A percentile compares a stretch with the other conserved stretches of the same genome.
Evolutionary conservation across 345 rosid genomes (phyloP).

Genomic region (Camelina laxa): DNA sequence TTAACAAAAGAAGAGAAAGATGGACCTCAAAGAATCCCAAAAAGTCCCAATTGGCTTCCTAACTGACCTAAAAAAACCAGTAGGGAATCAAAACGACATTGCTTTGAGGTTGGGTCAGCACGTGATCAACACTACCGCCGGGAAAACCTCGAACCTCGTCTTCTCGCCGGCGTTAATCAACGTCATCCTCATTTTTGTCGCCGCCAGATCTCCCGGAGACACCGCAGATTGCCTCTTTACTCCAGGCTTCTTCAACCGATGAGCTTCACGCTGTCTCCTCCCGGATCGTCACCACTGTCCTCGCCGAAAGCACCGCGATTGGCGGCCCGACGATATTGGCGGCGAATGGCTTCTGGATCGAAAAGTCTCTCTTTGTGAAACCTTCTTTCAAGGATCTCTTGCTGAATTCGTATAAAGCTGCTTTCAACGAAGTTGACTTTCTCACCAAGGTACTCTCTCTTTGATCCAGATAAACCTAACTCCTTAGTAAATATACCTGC

Average conservation of each 20-base stretch:
- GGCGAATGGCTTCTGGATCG: conserved; percentile 70
- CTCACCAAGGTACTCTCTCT: conserved; percentile 56
- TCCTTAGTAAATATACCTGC: neutral
- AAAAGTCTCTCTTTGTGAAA: conserved; percentile 54
- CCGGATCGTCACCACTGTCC: conserved; percentile 53
- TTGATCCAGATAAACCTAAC: neutral
- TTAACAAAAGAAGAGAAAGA: too few species aligned
- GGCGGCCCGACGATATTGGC: conserved; percentile 66
- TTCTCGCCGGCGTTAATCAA: conserved; percentile 73
- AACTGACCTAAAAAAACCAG: conserved; percentile 7
- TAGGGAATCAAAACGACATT: conserved; percentile 57
- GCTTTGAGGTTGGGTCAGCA: conserved; percentile 52
- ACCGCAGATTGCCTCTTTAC: conserved; percentile 68
- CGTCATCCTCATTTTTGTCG: conserved; percentile 63
- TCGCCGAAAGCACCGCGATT: conserved; percentile 61
- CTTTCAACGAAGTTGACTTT: conserved; percentile 66
- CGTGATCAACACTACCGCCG: conserved; percentile 50
- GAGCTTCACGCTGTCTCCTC: conserved; percentile 63
- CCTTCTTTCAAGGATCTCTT: conserved; percentile 60
- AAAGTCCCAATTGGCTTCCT: too few species aligned
- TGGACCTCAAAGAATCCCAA: too few species aligned
- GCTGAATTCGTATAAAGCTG: conserved; percentile 58
- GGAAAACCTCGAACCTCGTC: conserved; percentile 54
- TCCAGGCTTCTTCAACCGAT: conserved; percentile 57
- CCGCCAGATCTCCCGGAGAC: conserved; percentile 54